Evolutionary conservation across 495 filamentous ascomycete genomes (phyloP).

Genomic region (Stereocaulon alpinum): DNA sequence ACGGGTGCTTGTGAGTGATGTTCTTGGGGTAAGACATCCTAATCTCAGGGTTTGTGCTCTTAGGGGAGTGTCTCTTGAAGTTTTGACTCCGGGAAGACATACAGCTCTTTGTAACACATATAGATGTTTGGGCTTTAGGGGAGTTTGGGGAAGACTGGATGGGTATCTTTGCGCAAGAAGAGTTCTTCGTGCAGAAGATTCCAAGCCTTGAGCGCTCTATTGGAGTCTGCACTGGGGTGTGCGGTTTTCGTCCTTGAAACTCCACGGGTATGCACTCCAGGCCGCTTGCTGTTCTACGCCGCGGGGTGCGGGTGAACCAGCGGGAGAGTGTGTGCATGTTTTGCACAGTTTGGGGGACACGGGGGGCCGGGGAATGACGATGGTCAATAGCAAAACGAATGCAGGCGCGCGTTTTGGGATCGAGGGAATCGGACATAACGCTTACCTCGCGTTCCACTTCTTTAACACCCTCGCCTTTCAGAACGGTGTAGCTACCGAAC

Average conservation of each 20-base stretch:
- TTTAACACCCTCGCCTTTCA: slow-evolving; percentile 70
- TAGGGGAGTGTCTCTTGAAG: not conserved
- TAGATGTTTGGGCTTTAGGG: not conserved
- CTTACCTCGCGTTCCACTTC: slow-evolving; percentile 78
- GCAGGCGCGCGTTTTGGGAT: slow-evolving; percentile 6
- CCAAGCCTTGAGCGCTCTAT: not conserved
- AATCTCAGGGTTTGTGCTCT: not conserved
- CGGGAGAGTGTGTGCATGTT: not conserved
- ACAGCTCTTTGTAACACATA: not conserved
- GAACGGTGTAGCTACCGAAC: slow-evolving; percentile 85
- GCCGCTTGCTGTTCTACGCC: not conserved
- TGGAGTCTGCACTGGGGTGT: not conserved
- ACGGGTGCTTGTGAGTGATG: not conserved
- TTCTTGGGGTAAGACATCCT: not conserved
- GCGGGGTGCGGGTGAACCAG: not conserved
- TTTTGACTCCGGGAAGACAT: not conserved
- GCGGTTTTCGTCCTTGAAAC: not conserved
- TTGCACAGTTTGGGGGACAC: not conserved
- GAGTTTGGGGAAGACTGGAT: not conserved
- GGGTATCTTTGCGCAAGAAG: not conserved
- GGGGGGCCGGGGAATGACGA: not conserved
- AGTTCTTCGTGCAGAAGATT: not conserved
- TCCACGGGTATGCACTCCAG: slow-evolving; percentile 8
- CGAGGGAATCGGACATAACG: slow-evolving; percentile 21
- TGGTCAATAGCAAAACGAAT: slow-evolving; percentile 2